Evolutionary conservation across 805 yeast genomes (phyloP).

Genomic region (Pichia thaimueangensis): DNA sequence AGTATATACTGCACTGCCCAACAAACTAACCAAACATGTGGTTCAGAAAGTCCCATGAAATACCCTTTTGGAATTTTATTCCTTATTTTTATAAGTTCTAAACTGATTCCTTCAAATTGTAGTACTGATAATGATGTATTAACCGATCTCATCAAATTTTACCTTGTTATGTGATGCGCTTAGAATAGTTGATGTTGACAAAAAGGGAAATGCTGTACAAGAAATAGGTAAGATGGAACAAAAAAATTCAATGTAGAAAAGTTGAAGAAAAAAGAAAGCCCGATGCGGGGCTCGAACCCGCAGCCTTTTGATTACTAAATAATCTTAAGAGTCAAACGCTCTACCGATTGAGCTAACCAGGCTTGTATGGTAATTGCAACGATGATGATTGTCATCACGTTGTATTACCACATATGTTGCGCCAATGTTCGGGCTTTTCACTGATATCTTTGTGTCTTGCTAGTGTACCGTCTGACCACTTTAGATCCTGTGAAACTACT

Average conservation of each 20-base stretch:
- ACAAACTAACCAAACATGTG: not conserved
- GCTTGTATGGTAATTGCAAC: constrained; percentile 1
- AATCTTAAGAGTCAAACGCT: constrained; percentile 15
- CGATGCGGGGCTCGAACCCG: constrained; percentile 16
- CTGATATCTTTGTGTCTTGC: too few relatives aligned
- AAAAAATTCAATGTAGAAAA: not conserved
- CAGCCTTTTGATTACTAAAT: constrained; percentile 13
- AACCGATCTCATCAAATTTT: too few relatives aligned
- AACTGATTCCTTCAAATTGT: too few relatives aligned
- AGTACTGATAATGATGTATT: too few relatives aligned
- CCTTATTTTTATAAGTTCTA: not conserved
- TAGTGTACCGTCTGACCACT: too few relatives aligned
- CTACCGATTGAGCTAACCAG: constrained; percentile 16
- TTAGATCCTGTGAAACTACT: too few relatives aligned
- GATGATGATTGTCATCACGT: too few relatives aligned
- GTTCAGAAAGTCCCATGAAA: constrained; percentile 4
- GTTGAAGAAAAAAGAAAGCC: constrained; percentile 7
- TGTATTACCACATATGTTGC: too few relatives aligned
- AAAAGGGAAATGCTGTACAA: not conserved
- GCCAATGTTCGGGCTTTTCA: too few relatives aligned
- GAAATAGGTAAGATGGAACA: not conserved
- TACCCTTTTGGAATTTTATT: constrained; percentile 4
- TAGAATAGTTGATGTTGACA: too few relatives aligned
- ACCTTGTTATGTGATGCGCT: too few relatives aligned
- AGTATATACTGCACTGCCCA: not conserved